Base-by-base conservation (phyloP, 352 stramenopile genomes). In the Blastocystis sp. region DNA sequence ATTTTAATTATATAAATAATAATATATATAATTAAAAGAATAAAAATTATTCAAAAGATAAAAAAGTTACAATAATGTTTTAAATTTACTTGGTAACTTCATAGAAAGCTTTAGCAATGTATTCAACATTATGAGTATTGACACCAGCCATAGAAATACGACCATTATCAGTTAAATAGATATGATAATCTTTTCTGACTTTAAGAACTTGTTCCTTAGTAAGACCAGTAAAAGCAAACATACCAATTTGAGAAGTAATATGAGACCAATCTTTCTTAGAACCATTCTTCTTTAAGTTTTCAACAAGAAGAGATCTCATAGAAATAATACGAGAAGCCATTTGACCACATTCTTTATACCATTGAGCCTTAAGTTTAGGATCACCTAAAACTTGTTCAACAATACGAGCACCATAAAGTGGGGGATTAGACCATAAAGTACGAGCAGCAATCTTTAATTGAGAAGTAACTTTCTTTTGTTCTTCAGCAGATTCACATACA, bases 361-460 rank as follows among this genome's bases (percentile, higher is more conserved):
- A 80, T 74, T 94, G 81, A 52, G 73, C 72, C 64, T 87, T 90
- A 52, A 95, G 76, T 65, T 76, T 67, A 7, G 77, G 70, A 75
- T 93, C 84, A 49, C 75, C 80, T n/a, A 96, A 72, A 43, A 96
- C 89, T 41, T 81, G 93, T 42, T 77, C 81, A 31, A 99, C 91
- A 57, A 99, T 90, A 24, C 93, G 76, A 43, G 91, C 91, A 55
- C 92, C 92, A 72, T 97, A 82, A 49, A 94, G 82, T 52, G 92
- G 92, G 44, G 91, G 91, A 75, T 96, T 98, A 67, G 86, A 96
- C 77, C 96, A 98, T 78, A 94, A 95, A 2, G 91, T 86, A 39
- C 92, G 86, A 70, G 96, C 94, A 46, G 95, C 73, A 37, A 94
- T 82, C 76, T 99, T 99, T 58, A 99, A 77, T 79, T 98, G 89